These are phyloP conservation scores for Pestalotiopsis sp. DNA, from an alignment of 2,329 filamentous ascomycete species.

Conservation along the genomic window DNA sequence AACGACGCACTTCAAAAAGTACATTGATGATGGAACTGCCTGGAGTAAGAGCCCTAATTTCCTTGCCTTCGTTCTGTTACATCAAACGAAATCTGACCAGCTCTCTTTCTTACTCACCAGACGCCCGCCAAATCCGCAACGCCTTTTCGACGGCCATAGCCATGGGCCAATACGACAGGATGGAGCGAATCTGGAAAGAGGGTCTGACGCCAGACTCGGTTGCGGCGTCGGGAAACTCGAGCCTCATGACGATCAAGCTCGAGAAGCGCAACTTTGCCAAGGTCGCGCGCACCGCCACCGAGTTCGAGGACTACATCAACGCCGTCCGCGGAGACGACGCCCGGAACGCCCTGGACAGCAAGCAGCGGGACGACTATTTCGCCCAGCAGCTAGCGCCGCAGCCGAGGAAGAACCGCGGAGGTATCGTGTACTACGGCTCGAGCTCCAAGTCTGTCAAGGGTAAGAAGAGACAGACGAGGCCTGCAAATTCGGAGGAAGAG, in stretches of 20 bases:
- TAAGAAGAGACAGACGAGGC: background rate
- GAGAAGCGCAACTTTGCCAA: slow-evolving; percentile 16
- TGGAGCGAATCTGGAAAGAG: slow-evolving; percentile 5
- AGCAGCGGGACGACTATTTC: slow-evolving; percentile 20
- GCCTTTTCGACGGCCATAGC: slow-evolving; percentile 27
- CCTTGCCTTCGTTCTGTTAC: no score
- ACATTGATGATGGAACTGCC: slow-evolving; percentile 10
- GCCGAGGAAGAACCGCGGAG: background rate
- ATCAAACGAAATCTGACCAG: no score
- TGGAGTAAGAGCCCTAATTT: slow-evolving; percentile 15
- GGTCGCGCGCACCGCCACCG: slow-evolving; percentile 19
- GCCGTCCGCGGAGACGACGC: slow-evolving; percentile 14
- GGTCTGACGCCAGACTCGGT: slow-evolving; percentile 16
- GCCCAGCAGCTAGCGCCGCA: slow-evolving; percentile 7
- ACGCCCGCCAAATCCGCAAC: slow-evolving; percentile 31
- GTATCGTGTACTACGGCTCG: background rate
- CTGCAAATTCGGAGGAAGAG: background rate
- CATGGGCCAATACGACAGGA: slow-evolving; percentile 19
- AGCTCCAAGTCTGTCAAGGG: background rate
- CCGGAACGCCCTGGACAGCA: background rate
- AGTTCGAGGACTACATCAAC: slow-evolving; percentile 19
- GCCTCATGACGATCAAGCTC: slow-evolving; percentile 14
- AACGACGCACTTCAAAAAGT: slow-evolving; percentile 15
- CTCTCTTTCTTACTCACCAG: no score
- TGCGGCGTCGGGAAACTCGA: slow-evolving; percentile 12